Conservation (phyloP, 2,329 filamentous ascomycete species). For the Cytospora mali region DNA sequence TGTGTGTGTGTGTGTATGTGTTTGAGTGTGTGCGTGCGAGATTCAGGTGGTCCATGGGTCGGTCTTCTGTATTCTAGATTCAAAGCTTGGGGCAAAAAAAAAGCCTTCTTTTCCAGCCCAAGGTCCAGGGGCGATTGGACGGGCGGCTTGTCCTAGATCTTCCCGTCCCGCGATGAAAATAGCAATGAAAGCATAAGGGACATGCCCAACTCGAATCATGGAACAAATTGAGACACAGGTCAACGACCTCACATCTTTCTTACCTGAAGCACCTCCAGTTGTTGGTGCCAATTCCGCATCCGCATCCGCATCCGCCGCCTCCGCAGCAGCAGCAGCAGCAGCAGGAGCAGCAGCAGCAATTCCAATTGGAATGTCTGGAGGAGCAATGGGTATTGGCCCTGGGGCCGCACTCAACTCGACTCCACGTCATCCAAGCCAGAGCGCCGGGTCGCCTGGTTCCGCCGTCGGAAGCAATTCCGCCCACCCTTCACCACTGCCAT, state of each 20-base stretch:
- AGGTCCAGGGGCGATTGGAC: neutral
- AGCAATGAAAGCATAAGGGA: neutral
- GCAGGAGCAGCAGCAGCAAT: constrained; percentile 1
- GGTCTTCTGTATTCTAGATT: neutral
- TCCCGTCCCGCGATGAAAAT: constrained; percentile 1
- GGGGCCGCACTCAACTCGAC: constrained; percentile 29
- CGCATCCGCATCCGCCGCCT: constrained; percentile 26
- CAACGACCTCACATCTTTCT: constrained; percentile 54
- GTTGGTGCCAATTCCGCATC: constrained; percentile 32
- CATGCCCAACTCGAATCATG: constrained; percentile 40
- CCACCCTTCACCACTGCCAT: constrained; percentile 30
- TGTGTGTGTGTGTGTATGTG: neutral
- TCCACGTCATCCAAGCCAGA: constrained; percentile 34
- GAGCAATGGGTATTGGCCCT: constrained; percentile 13
- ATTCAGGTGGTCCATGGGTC: neutral
- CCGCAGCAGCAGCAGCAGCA: constrained; percentile 1
- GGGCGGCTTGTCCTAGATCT: neutral
- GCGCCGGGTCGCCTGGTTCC: constrained; percentile 36
- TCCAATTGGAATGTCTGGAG: constrained; percentile 25
- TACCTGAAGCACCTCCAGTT: constrained; percentile 33
- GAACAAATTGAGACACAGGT: constrained; percentile 58
- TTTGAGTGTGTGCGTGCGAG: neutral
- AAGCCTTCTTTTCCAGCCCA: neutral
- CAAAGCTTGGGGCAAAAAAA: neutral
- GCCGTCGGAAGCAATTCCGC: constrained; percentile 55